These are phyloP conservation scores for Kuraishia ogatae DNA, from an alignment of 805 yeast species.

Conservation along the genomic window DNA sequence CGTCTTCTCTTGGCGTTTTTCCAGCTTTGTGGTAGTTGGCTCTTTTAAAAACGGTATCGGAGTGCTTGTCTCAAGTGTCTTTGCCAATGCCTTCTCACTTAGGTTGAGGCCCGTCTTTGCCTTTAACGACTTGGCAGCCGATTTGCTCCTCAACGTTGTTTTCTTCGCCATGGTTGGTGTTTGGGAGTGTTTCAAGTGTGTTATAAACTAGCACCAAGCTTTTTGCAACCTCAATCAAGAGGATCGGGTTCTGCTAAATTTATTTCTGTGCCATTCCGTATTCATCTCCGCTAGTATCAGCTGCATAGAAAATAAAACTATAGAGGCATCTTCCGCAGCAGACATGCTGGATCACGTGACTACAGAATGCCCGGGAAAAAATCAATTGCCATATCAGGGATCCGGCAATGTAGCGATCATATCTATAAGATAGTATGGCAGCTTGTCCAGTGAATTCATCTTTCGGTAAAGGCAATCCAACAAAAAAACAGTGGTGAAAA, in stretches of 20 bases:
- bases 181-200: no score
- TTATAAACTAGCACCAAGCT: no score
- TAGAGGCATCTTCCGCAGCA: neutral
- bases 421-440: neutral
- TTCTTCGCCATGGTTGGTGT: conserved; percentile 29
- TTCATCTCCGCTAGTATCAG: neutral
- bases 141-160: conserved; percentile 33
- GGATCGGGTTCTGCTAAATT: neutral
- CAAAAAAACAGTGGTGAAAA: neutral
- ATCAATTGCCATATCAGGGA: neutral
- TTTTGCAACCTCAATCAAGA: neutral
- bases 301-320: neutral
- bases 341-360: neutral
- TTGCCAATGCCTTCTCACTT: neutral
- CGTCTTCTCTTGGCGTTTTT: conserved; percentile 33
- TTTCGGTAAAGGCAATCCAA: neutral
- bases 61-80: neutral
- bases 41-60: conserved; percentile 39
- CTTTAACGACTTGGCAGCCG: conserved; percentile 19
- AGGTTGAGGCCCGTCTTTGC: neutral
- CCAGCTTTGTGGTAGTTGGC: conserved; percentile 43
- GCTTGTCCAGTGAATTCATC: neutral
- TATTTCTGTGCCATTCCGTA: neutral
- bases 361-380: neutral
- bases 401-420: neutral